These are phyloP conservation scores for Sarocladium brachiariae DNA, from an alignment of 2,329 filamentous ascomycete species.

Conservation along the genomic window DNA sequence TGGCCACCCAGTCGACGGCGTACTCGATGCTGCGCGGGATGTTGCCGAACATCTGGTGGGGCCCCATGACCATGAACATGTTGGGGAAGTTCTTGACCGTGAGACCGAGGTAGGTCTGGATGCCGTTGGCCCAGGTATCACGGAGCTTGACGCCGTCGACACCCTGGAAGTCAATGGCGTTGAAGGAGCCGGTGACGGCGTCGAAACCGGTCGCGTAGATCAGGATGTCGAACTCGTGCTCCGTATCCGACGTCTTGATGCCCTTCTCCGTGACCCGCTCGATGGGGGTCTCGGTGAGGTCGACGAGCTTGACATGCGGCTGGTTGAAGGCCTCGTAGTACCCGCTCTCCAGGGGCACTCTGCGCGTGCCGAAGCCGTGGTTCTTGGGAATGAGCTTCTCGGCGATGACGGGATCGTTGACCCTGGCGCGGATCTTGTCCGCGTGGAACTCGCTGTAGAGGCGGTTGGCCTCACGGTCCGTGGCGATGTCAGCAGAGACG, in stretches of 20 bases:
- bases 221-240: constrained; percentile 20
- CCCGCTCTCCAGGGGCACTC: constrained; percentile 36
- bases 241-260: constrained; percentile 23
- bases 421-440: constrained; percentile 15
- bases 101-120: constrained; percentile 34
- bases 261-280: constrained; percentile 28
- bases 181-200: constrained; percentile 24
- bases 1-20: constrained; percentile 31
- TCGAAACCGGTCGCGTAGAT: constrained; percentile 37
- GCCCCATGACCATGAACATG: constrained; percentile 39
- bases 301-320: constrained; percentile 38
- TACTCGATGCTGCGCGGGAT: constrained; percentile 35
- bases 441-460: constrained; percentile 3
- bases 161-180: constrained; percentile 35
- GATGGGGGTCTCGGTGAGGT: constrained; percentile 36
- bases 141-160: constrained; percentile 29
- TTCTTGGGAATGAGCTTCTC: constrained; percentile 27
- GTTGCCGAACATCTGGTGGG: constrained; percentile 37
- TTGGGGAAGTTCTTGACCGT: constrained; percentile 37
- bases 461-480: not conserved
- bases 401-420: constrained; percentile 27
- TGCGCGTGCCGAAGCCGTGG: constrained; percentile 16
- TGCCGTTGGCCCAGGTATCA: constrained; percentile 29
- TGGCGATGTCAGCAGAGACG: constrained; percentile 27
- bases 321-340: constrained; percentile 45